Evolutionary conservation across 2,329 filamentous ascomycete genomes (phyloP), one percentile per base, ranked within the genome.

Genomic region (Drechslerella stenobrocha): DNA sequence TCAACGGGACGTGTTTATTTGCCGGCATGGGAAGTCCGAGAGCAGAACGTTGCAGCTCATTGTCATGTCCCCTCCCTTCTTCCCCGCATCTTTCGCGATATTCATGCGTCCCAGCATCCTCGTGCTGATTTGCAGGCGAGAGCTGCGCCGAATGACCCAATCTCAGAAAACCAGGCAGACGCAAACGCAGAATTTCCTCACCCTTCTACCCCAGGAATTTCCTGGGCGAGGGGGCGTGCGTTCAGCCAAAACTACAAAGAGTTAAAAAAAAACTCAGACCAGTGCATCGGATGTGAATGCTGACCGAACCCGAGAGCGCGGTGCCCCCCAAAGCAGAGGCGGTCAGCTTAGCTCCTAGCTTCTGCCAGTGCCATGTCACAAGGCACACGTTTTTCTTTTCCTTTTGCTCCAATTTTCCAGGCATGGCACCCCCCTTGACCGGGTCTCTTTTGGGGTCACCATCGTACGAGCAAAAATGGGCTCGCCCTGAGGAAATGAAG

Each of bases 291-390:
- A 52, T 46, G 63, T 59, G 55, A 51, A 53, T 51, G 50, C 50
- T 60, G 55, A 42, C 37, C 37, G 37, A 56, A 52, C 48, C 63
- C 53, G 55, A 60, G 37, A 47, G 37, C 55, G 56, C 56, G 55
- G 63, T 45, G 48, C 40, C 26, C 28, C 46, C 46, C 23, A 24
- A 47, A 20, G 15, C 5, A 56, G 35, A n/a, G n/a, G n/a, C 47
- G 47, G 53, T 66, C 61, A 66, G 61, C 61, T 66, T 66, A 57
- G 32, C 46, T 55, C 34, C 37, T 55, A 28, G 34, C 42, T 44
- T 48, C 52, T 53, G 52, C 57, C 52, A 52, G 32, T 57, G 61
- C 47, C 61, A 66, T 66, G 61, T 66, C 61, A 66, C 61, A 66
- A 67, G 55, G 55, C 55, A 56, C 51, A 60, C 51, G 55, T 44